Evolutionary conservation across 495 filamentous ascomycete genomes (phyloP), one percentile per base, ranked within the genome.

Genomic region (Aspergillus bertholletiae): DNA sequence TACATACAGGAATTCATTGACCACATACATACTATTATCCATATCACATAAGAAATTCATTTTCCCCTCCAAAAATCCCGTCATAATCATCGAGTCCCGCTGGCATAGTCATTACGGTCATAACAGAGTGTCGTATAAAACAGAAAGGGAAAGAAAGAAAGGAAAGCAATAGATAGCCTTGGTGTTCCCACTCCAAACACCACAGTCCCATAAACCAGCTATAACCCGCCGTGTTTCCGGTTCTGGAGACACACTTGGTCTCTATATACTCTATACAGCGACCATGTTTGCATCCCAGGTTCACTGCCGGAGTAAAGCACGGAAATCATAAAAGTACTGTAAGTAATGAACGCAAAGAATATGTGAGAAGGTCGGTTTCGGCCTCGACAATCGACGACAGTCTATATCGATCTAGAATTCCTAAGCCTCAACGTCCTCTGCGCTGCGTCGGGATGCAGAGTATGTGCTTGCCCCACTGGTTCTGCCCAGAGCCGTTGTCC

Each of bases 371-470:
- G 17, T 30, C 9, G 24, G 34, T n/a, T n/a, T n/a, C 7, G 34
- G 13, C 2, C 5, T 4, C 1, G 34, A 37, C 34, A 30, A 26
- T 30, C 45, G 24, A 26, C 3, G 28, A 7, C 15, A 56, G 15
- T 49, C 44, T 12, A 50, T 26, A 6, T n/a, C 2, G 1, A 40
- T 27, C 28, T 15, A 35, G 17, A 23, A 13, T 9, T 22, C 26
- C 58, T 58, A 74, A 26, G 63, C 60, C 56, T 75, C 74, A n/a
- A 76, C 68, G 52, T 78, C 74, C 49, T 75, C 74, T 7, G 65
- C 74, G 49, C 64, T 70, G 9, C 65, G 66, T 47, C 64, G 65
- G 7, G 67, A 61, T 27, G 72, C 70, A 46, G 62, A 67, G 24
- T 62, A n/a, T 7, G 54, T 40, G 50, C 54, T 55, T 15, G 41